Conservation (phyloP, 2,329 filamentous ascomycete species). For the Albophoma yamanashiensis region DNA sequence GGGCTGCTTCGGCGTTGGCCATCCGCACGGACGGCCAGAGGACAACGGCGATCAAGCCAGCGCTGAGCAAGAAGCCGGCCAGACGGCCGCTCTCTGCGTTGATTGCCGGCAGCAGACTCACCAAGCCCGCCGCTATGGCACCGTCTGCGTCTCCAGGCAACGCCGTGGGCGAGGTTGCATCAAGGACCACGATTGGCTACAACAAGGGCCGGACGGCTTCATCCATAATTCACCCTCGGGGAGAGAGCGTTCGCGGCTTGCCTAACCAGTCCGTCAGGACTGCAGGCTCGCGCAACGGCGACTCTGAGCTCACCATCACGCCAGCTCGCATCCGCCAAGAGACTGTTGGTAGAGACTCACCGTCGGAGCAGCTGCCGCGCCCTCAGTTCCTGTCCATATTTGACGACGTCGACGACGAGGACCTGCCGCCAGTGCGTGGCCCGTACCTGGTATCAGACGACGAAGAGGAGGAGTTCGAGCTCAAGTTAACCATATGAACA, state of each 20-base stretch:
- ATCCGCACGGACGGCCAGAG: background rate
- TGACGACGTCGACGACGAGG: constrained; percentile 35
- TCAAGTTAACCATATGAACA: constrained; percentile 30
- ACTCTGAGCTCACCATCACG: constrained; percentile 32
- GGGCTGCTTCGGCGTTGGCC: constrained; percentile 42
- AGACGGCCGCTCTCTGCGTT: constrained; percentile 19
- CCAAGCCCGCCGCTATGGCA: constrained; percentile 29
- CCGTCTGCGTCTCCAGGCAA: constrained; percentile 44
- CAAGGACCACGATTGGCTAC: constrained; percentile 76
- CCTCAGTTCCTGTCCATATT: constrained; percentile 50
- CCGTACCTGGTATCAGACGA: constrained; percentile 24
- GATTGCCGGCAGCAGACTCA: constrained; percentile 16
- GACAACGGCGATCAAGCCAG: background rate
- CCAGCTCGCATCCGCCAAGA: constrained; percentile 25
- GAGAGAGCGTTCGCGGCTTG: constrained; percentile 4
- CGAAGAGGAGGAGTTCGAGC: constrained; percentile 45
- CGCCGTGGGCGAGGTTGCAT: constrained; percentile 53
- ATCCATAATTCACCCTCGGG: constrained; percentile 27
- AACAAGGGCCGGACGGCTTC: constrained; percentile 58
- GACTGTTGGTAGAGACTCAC: constrained; percentile 7
- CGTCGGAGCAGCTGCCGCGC: constrained; percentile 17
- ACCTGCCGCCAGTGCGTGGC: constrained; percentile 16
- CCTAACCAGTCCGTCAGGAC: constrained; percentile 9
- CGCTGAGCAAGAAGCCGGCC: background rate
- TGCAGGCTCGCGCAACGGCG: background rate